These are phyloP conservation scores for Rhynchospora tenuis DNA, from an alignment of 176 grass and related monocot species.

Conservation along the genomic window DNA sequence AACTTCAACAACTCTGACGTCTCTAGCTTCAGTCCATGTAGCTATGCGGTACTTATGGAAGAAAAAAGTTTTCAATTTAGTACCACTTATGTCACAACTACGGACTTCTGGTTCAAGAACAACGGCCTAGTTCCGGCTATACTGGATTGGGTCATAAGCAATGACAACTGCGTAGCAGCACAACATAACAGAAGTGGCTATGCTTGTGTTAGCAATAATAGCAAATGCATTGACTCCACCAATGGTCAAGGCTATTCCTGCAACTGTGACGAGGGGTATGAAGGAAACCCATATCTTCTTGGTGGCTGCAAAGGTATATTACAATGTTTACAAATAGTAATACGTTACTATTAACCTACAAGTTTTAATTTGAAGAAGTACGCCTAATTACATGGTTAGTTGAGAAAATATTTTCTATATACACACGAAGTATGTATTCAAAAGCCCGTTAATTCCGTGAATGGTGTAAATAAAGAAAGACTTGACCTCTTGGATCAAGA, in stretches of 20 bases:
- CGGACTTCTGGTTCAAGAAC: not conserved
- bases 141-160: conserved; percentile 21
- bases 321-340: too few species aligned
- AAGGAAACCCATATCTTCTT: conserved; percentile 65
- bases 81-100: not conserved
- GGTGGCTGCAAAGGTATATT: conserved; percentile 45
- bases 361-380: not conserved
- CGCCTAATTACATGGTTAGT: not conserved
- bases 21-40: conserved; percentile 14
- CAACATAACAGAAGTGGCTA: not conserved
- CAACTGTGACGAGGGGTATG: conserved; percentile 4
- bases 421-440: not conserved
- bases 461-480: conserved; percentile 28
- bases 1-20: not conserved
- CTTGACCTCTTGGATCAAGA: conserved; percentile 31
- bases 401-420: not conserved
- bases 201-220: conserved; percentile 27
- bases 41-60: conserved; percentile 4
- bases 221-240: not conserved
- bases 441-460: not conserved
- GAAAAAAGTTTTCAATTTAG: not conserved
- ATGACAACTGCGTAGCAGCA: conserved; percentile 1
- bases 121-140: not conserved
- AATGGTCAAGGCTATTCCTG: conserved; percentile 28
- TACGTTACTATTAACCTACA: too few species aligned